phyloP scores from a whole-genome alignment of 306 rosid species.

The Dalbergia cultrata region DNA sequence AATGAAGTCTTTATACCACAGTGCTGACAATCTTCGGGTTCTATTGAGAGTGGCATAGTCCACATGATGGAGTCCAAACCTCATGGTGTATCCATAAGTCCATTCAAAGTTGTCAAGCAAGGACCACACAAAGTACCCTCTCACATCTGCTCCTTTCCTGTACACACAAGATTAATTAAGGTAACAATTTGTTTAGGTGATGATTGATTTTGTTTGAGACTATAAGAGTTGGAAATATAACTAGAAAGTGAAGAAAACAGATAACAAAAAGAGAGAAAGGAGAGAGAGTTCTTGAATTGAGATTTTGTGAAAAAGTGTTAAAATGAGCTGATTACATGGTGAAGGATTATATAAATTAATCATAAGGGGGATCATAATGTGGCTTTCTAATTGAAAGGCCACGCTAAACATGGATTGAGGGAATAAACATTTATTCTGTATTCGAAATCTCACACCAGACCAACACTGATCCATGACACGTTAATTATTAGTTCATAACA shows the following conservation, averaged over 20 bases:
- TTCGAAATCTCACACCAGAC: too few relatives aligned
- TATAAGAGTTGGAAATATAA: too few relatives aligned
- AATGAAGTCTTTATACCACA: constrained; percentile 65
- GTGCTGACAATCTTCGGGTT: constrained; percentile 58
- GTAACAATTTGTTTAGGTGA: neutral
- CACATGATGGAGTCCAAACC: constrained; percentile 64
- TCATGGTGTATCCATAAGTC: constrained; percentile 52
- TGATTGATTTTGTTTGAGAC: neutral
- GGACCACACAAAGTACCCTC: constrained; percentile 72
- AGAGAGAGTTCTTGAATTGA: too few relatives aligned
- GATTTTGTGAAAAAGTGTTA: too few relatives aligned
- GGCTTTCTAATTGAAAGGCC: neutral
- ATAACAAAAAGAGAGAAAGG: too few relatives aligned
- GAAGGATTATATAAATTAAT: neutral
- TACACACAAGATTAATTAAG: neutral
- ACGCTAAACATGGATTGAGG: too few relatives aligned
- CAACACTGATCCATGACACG: too few relatives aligned
- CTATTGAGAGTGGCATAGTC: constrained; percentile 59
- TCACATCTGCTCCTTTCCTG: constrained; percentile 68
- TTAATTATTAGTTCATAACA: too few relatives aligned
- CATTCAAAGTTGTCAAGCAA: constrained; percentile 73
- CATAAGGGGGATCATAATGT: neutral
- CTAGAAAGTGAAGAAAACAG: too few relatives aligned
- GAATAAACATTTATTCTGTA: too few relatives aligned
- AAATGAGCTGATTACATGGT: too few relatives aligned